These are phyloP conservation scores for Pinus tabuliformis DNA, from an alignment of 75 land plant species.

Conservation along the genomic window DNA sequence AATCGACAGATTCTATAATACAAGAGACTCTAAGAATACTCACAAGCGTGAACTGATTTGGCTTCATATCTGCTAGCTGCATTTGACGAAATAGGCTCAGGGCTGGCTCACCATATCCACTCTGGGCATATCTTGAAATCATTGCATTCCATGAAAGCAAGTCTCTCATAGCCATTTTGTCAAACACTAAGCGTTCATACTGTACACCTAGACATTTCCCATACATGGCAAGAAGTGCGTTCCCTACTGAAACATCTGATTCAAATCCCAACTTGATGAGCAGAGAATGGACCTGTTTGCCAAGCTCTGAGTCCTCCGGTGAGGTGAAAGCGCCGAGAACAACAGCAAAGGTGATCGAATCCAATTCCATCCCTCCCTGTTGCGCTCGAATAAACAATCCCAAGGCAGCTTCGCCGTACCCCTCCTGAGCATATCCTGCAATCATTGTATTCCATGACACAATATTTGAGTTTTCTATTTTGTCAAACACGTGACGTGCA, in stretches of 20 bases:
- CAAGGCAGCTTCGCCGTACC: too few relatives aligned
- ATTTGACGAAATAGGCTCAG: neutral
- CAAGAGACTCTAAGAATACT: neutral
- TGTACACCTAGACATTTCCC: constrained; percentile 44
- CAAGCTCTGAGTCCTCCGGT: constrained; percentile 10
- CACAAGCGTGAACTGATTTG: neutral
- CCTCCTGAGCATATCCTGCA: too few relatives aligned
- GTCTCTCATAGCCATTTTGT: constrained; percentile 14
- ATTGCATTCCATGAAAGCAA: constrained; percentile 22
- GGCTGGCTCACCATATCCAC: neutral
- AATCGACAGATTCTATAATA: neutral
- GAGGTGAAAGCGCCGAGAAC: constrained; percentile 17
- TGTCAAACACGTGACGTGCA: too few relatives aligned
- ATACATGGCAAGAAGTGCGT: constrained; percentile 60
- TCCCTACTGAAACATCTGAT: constrained; percentile 36
- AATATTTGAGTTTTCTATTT: constrained; percentile 31
- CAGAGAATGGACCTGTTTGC: constrained; percentile 44
- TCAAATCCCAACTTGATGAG: constrained; percentile 25
- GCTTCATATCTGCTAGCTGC: neutral
- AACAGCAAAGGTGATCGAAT: too few relatives aligned
- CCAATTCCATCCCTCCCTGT: too few relatives aligned
- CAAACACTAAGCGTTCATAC: constrained; percentile 27
- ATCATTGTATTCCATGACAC: too few relatives aligned
- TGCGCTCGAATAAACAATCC: too few relatives aligned
- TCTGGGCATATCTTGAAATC: neutral